A percentile compares a stretch with the other conserved stretches of the same genome.
These are phyloP conservation scores for Leucocoprinus gongylophorus DNA, from an alignment of 1,284 basidiomycete species.

Conservation along the genomic window DNA sequence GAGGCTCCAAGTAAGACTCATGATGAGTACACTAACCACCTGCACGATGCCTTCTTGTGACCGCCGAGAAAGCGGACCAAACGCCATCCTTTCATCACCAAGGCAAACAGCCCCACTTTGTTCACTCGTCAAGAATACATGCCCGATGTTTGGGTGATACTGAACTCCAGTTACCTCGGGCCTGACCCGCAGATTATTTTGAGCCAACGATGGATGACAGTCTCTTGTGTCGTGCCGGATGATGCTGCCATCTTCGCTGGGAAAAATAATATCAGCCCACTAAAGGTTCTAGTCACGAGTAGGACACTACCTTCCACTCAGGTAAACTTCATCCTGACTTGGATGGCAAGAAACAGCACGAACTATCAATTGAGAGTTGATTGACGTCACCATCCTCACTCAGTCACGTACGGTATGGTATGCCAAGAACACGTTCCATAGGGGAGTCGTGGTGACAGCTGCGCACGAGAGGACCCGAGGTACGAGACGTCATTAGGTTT, in stretches of 20 bases:
- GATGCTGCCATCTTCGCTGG: slow-evolving; percentile 62
- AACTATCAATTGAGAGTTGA: slow-evolving; percentile 40
- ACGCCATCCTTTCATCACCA: slow-evolving; percentile 72
- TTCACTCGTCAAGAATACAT: slow-evolving; percentile 63
- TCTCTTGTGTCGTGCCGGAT: slow-evolving; percentile 47
- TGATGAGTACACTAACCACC: neutral
- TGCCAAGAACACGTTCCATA: slow-evolving; percentile 32
- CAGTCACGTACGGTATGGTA: slow-evolving; percentile 23
- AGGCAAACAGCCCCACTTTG: slow-evolving; percentile 50
- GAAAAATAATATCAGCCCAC: neutral
- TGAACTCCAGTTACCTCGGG: slow-evolving; percentile 55
- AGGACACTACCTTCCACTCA: slow-evolving; percentile 53
- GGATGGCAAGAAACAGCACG: slow-evolving; percentile 58
- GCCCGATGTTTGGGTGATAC: slow-evolving; percentile 56
- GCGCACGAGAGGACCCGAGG: slow-evolving; percentile 17
- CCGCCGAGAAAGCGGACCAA: slow-evolving; percentile 36
- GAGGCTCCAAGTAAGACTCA: neutral
- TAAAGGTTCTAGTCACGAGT: neutral
- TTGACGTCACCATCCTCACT: slow-evolving; percentile 10
- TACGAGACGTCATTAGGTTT: too few species aligned
- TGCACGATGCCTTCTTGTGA: slow-evolving; percentile 5
- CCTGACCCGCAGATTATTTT: slow-evolving; percentile 43
- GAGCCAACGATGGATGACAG: slow-evolving; percentile 28
- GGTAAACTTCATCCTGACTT: slow-evolving; percentile 53
- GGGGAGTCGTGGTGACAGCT: slow-evolving; percentile 21